Percentiles rank a stretch among this genome's conserved stretches.
Conservation (phyloP, 331 rosid species). For the Saraca asoca region DNA sequence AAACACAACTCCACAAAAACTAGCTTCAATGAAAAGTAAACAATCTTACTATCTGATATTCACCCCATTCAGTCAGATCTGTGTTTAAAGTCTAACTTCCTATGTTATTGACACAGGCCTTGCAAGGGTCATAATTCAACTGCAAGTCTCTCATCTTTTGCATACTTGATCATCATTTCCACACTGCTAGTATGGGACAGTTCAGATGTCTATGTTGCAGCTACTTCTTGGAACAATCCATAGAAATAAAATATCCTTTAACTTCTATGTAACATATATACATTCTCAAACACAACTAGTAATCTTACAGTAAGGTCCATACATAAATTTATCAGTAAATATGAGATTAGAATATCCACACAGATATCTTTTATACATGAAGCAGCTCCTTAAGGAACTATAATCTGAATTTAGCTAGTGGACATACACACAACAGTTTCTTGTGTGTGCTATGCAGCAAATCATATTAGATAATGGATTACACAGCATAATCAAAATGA, state of each 20-base stretch:
- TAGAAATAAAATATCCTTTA: background rate
- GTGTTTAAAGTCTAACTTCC: background rate
- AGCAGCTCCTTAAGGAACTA: too few relatives aligned
- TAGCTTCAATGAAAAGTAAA: background rate
- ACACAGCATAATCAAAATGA: constrained; percentile 18
- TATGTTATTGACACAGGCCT: constrained; percentile 21
- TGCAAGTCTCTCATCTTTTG: constrained; percentile 11
- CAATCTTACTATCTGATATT: background rate
- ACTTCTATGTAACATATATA: constrained; percentile 3
- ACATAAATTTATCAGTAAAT: background rate
- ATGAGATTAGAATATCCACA: background rate
- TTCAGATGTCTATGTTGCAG: background rate
- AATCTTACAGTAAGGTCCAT: constrained; percentile 1
- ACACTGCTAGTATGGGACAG: background rate
- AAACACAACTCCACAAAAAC: background rate
- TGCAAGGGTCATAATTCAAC: background rate
- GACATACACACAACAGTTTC: background rate
- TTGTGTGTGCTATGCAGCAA: constrained; percentile 7
- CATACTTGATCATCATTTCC: background rate
- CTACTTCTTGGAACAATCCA: constrained; percentile 10
- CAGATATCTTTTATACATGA: too few relatives aligned
- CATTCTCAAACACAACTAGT: constrained; percentile 12
- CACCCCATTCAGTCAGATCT: background rate
- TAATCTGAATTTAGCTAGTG: background rate
- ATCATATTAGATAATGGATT: constrained; percentile 22